Base-by-base conservation (phyloP, 2,329 filamentous ascomycete genomes). In the Xylariaceae sp. region DNA sequence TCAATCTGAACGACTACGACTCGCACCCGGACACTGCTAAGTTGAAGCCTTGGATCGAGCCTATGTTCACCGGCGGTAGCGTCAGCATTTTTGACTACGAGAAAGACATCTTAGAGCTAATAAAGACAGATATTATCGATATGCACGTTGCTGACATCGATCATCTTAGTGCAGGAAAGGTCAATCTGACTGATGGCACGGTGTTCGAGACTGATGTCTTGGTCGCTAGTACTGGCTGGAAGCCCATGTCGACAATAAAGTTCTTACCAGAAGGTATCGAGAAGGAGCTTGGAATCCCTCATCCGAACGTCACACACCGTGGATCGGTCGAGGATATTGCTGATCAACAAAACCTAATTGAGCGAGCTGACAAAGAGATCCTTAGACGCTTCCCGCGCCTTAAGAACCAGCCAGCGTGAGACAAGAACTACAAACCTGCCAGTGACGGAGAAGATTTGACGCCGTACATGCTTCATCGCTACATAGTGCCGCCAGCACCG, bases 31-130 rank as follows among this genome's bases (percentile, higher is more conserved):
- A 79, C 55, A 72, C 67, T 0, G 68, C 68, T 32, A 79, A 77
- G 60, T 67, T 81, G 19, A 76, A 74, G 60, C 76, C 77, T 0
- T 77, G 75, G 71, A 68, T 65, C 14, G 60, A 68, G 2, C 59
- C 58, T 41, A 72, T 75, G 55, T 84, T 77, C 72, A 73, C 76
- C 6, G 79, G 75, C 2, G 74, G 70, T 10, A 72, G 71, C 0
- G 67, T 84, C 23, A 76, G 76, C 37, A 82, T 85, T 22, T 67
- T 81, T 45, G 85, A 84, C 57, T 85, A 80, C 54, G 40, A 57
- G 0, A 72, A 68, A 3, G 68, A 77, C 51, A 74, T 84, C 55
- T 77, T 82, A 56, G 73, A 78, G 5, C 64, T 80, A 11, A 70
- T 86, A 10, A 68, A 67, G 36, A 59, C 69, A 5, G 76, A 76